Percentiles rank a stretch among this genome's conserved stretches.
Evolutionary conservation across 192 early-diverging fungal genomes (phyloP).

Genomic region (Coemansia sp.): DNA sequence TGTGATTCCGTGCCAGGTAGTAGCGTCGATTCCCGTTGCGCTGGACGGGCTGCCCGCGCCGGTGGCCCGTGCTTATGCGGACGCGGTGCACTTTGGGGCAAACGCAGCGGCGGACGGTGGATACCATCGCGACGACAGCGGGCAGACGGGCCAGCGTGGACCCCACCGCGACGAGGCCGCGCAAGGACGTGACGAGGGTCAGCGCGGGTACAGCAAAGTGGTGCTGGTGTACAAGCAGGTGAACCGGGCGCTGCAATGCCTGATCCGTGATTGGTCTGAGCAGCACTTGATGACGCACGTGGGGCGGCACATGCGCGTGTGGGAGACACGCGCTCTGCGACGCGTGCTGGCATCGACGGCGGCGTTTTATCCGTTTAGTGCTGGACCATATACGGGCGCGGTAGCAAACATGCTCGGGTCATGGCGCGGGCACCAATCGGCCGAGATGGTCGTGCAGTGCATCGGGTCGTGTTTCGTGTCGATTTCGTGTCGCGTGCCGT

Average conservation of each 20-base stretch:
- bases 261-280: conserved; percentile 52
- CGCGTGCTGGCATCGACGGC: conserved; percentile 35
- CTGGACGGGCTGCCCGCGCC: conserved; percentile 38
- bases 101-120: conserved; percentile 43
- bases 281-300: conserved; percentile 51
- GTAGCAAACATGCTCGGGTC: conserved; percentile 28
- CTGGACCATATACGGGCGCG: conserved; percentile 41
- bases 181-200: neutral
- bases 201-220: conserved; percentile 41
- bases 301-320: conserved; percentile 35
- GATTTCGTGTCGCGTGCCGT: conserved; percentile 46
- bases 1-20: conserved; percentile 47
- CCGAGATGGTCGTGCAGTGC: conserved; percentile 43
- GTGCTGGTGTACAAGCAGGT: conserved; percentile 45
- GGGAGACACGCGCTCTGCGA: conserved; percentile 42
- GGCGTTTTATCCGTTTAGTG: conserved; percentile 38
- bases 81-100: conserved; percentile 43
- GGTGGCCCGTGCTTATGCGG: conserved; percentile 31
- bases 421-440: conserved; percentile 36
- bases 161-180: conserved; percentile 20
- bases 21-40: conserved; percentile 42
- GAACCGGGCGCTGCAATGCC: conserved; percentile 37
- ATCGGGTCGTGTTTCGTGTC: conserved; percentile 39
- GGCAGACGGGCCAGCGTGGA: no score
- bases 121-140: conserved; percentile 22